phyloP scores from a whole-genome alignment of 805 yeast species.

The Nakazawaea wickerhamii region DNA sequence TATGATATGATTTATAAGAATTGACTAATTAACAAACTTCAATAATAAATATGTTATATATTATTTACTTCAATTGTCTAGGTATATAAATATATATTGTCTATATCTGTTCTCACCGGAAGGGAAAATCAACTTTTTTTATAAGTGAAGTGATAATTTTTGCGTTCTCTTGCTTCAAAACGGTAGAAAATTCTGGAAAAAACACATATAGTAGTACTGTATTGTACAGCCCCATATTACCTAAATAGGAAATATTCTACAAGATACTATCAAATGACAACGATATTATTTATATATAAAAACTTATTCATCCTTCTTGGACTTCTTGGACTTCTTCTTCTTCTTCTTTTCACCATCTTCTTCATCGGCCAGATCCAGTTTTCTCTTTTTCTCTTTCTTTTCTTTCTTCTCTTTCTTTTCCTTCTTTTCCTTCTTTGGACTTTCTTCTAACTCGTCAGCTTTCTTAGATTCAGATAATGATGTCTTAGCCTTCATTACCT shows the following conservation, averaged over 20 bases:
- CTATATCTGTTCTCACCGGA: background rate
- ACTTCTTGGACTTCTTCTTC: constrained; percentile 32
- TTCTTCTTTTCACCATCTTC: constrained; percentile 59
- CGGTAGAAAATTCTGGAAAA: background rate
- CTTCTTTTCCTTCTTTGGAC: constrained; percentile 26
- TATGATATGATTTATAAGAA: background rate
- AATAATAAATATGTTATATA: background rate
- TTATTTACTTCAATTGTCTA: no score
- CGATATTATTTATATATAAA: no score
- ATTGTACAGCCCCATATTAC: background rate
- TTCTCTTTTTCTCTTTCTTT: constrained; percentile 48
- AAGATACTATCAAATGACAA: no score
- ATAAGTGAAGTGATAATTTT: background rate
- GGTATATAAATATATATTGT: no score
- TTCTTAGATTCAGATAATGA: constrained; percentile 41
- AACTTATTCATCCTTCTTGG: constrained; percentile 14
- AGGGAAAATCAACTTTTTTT: background rate
- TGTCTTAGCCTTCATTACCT: constrained; percentile 39
- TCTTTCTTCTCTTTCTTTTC: constrained; percentile 24
- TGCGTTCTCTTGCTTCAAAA: background rate
- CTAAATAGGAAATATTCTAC: background rate
- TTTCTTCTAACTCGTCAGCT: constrained; percentile 25
- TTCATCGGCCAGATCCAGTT: constrained; percentile 44
- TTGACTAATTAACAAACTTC: background rate
- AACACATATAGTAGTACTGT: background rate